Base-by-base conservation (phyloP, 129 eudicot species). In the Apium graveolens region DNA sequence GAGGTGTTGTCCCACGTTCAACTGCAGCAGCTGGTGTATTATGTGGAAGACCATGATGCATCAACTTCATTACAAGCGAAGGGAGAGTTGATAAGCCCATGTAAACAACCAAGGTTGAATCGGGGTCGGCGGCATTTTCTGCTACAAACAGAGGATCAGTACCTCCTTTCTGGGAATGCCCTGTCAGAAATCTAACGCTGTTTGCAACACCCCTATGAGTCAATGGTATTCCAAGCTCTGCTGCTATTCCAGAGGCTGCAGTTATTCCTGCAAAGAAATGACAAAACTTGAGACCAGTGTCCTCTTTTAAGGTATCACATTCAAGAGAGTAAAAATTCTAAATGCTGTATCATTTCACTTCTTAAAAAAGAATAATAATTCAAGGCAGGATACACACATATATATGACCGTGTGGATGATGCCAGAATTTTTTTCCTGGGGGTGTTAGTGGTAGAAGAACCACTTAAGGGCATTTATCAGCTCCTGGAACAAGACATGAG, bases 201-300 rank as follows among this genome's bases (percentile, higher is more conserved):
- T 82, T 95, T 80, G 98, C 97, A 27, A 95, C 89, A 27, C 98
- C 98, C 21, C 98, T 90, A 85, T 95, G 98, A 55, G 98, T 95
- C 83, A 95, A 80, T 70, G 98, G 98, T 65, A 95, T 91, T 39
- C 98, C 97, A 65, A 95, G 78, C 76, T 95, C 98, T 27, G 98
- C 98, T 57, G 98, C 92, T 84, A 95, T 95, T 70, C 98, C 98
- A 42, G 98, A 95, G 74, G 98, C 98, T 68, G 98, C 97, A 70
- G 98, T 95, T 79, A 95, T 95, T 77, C 98, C 98, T 95, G 82
- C 41, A 86, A 83, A 75, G 29, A 31, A 55, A 18, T 45, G 27
- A 39, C 16, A 43, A 2, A 62, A 55, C 68, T 18, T 77, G 31
- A 37, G 53, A 5, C 20, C 76, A 27, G 26, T 29, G 42, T 49